These are phyloP conservation scores for Thielaviopsis musarum DNA, from an alignment of 2,329 filamentous ascomycete species.

Conservation along the genomic window DNA sequence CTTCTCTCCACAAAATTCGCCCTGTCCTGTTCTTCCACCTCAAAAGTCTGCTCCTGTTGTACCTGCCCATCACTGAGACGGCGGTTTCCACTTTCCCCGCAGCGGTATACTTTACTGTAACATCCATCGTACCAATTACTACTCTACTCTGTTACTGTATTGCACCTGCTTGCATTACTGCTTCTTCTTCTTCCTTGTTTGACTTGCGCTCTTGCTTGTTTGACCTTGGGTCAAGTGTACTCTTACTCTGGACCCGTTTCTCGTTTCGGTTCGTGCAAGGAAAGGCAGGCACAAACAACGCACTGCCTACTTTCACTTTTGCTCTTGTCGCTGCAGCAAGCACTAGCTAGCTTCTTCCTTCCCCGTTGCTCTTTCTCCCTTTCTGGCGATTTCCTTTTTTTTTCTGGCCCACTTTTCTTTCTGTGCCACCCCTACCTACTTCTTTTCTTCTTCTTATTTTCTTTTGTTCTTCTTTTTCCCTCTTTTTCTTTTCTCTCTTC, in stretches of 20 bases:
- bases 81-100: neutral
- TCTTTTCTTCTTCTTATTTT: neutral
- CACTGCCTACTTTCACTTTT: too few species aligned
- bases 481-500: neutral
- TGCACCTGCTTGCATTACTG: neutral
- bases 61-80: too few species aligned
- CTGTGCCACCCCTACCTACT: neutral
- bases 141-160: neutral
- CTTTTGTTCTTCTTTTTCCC: neutral
- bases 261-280: neutral
- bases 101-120: neutral
- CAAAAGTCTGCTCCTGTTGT: neutral
- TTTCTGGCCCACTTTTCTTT: neutral
- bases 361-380: too few species aligned
- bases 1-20: too few species aligned
- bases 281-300: neutral
- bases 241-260: neutral
- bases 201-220: neutral
- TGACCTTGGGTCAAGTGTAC: neutral
- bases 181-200: neutral
- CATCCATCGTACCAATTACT: neutral
- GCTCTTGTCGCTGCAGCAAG: neutral
- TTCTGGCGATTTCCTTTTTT: neutral
- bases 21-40: neutral
- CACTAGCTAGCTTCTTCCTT: too few species aligned